Conservation (phyloP, 331 rosid species). For the Cydonia oblonga region DNA sequence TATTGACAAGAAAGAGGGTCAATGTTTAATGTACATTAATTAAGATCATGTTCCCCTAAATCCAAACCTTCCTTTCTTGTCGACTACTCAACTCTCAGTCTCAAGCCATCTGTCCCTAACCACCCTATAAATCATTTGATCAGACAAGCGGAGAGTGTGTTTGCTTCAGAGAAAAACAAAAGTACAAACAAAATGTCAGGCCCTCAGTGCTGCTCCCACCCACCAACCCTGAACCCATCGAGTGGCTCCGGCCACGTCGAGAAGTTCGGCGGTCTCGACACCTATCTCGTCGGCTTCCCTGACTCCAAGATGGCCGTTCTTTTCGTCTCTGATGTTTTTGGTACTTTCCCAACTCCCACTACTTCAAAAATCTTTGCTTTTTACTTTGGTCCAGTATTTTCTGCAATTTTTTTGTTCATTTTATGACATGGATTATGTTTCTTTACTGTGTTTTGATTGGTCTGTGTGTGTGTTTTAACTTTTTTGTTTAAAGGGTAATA, state of each 20-base stretch:
- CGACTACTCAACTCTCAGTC: too few relatives aligned
- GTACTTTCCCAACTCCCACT: conserved; percentile 9
- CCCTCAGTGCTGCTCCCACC: conserved; percentile 53
- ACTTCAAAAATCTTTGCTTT: not conserved
- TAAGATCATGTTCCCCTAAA: too few relatives aligned
- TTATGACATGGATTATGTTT: too few relatives aligned
- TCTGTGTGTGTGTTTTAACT: not conserved
- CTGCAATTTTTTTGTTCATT: too few relatives aligned
- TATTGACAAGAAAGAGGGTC: too few relatives aligned
- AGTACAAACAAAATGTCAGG: conserved; percentile 35
- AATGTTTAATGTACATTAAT: too few relatives aligned
- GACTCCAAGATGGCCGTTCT: conserved; percentile 45
- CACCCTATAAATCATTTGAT: too few relatives aligned
- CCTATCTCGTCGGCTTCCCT: conserved; percentile 42
- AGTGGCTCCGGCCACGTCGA: conserved; percentile 53
- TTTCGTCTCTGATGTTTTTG: conserved; percentile 43
- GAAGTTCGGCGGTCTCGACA: conserved; percentile 23
- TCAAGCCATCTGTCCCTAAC: too few relatives aligned
- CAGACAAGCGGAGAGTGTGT: not conserved
- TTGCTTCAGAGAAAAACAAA: not conserved
- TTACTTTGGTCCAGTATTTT: too few relatives aligned
- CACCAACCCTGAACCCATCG: conserved; percentile 43
- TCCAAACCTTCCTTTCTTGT: too few relatives aligned
- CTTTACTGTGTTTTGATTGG: too few relatives aligned
- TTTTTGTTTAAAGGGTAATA: not conserved